Evolutionary conservation across 2,329 filamentous ascomycete species (phyloP), one percentile per base, ranked within the genome.

Genomic region (Exophiala viscosa): DNA sequence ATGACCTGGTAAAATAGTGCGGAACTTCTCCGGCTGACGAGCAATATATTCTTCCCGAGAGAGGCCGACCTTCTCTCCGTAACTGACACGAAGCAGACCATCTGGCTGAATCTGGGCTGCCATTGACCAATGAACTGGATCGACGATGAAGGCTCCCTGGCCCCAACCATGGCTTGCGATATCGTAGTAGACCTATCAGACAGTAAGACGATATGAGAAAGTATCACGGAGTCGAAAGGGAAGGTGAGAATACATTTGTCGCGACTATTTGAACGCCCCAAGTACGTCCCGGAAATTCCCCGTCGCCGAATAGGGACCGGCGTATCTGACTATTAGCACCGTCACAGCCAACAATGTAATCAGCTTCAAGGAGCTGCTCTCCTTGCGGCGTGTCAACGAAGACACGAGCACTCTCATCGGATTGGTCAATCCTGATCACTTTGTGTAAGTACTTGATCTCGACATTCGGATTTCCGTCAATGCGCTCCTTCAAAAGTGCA

Each of bases 81-180:
- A 86, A 0, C 82, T 82, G 28, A 86, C 78, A 13, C 83, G 77
- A 70, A 82, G 85, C 13, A 85, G 66, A 0, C 80, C 80, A 46
- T 84, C 80, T 2, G 67, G 68, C 0, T 76, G 80, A 55, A 85
- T 79, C 40, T 73, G 77, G 1, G 82, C 82, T 1, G 79, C 80
- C 80, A 85, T 82, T 69, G 80, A 72, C 66, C 79, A 85, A 60
- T 86, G 72, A 14, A 79, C 76, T 0, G 81, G 82, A 58, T 86
- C 75, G 32, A 84, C 73, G 57, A 83, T 79, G 64, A 84, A 84
- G 2, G 40, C 40, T 64, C 82, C 84, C 76, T 76, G 10, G 73
- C 69, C 51, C 50, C 46, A 59, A n/a, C 54, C 54, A 23, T 53
- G 52, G 83, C 77, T 77, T 5, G 73, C 69, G 52, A 85, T 82